phyloP scores from a whole-genome alignment of 1,139 yeast genomes.

The Candida buenavistaensis region DNA sequence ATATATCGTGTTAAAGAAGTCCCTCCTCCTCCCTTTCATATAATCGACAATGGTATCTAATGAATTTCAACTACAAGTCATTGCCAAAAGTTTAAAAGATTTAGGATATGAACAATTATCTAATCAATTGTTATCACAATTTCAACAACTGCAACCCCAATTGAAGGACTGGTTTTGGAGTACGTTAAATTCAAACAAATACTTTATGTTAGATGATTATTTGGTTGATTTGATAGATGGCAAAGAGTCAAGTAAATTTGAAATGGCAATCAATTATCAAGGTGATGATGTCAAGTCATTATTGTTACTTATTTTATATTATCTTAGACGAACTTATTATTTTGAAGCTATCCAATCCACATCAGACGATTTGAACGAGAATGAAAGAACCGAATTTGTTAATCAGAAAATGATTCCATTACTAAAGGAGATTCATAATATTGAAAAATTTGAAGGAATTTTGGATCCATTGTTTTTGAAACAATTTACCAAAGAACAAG shows the following conservation, averaged over 20 bases:
- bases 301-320: slow-evolving; percentile 23
- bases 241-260: slow-evolving; percentile 8
- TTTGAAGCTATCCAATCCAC: slow-evolving; percentile 12
- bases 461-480: slow-evolving; percentile 9
- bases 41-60: slow-evolving; percentile 21
- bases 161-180: slow-evolving; percentile 25
- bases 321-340: slow-evolving; percentile 24
- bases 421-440: slow-evolving; percentile 18
- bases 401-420: slow-evolving; percentile 30
- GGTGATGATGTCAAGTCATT: slow-evolving; percentile 11
- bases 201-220: slow-evolving; percentile 19
- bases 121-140: slow-evolving; percentile 9
- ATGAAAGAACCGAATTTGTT: slow-evolving; percentile 20
- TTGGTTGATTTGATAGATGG: slow-evolving; percentile 5
- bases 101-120: slow-evolving; percentile 25
- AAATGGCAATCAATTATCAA: slow-evolving; percentile 9
- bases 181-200: slow-evolving; percentile 24
- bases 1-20: too few relatives aligned
- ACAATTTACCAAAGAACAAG: slow-evolving; percentile 26
- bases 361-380: slow-evolving; percentile 10
- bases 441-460: slow-evolving; percentile 3
- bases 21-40: too few relatives aligned
- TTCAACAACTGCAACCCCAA: slow-evolving; percentile 7
- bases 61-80: slow-evolving; percentile 32
- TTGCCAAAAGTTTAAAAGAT: slow-evolving; percentile 32